These are phyloP conservation scores for Mycena crocata DNA, from an alignment of 768 basidiomycete species.

Conservation along the genomic window DNA sequence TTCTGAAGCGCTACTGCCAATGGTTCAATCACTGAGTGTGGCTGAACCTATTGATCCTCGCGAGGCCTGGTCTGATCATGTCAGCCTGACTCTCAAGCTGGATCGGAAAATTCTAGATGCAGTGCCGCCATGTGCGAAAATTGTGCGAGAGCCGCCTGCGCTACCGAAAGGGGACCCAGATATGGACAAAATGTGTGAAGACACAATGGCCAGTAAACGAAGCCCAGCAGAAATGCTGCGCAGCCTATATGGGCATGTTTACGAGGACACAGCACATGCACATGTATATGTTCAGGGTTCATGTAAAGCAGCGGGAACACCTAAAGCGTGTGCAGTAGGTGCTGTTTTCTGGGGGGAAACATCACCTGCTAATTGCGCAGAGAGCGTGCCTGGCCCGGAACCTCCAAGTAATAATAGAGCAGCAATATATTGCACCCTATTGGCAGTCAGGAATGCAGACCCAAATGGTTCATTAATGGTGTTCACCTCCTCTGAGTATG, in stretches of 20 bases:
- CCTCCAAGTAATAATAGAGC: neutral
- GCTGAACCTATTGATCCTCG: neutral
- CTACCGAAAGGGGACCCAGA: neutral
- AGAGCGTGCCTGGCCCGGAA: neutral
- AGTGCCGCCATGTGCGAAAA: neutral
- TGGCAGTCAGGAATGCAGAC: neutral
- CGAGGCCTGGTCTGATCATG: slow-evolving; percentile 19
- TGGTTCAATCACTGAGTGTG: neutral
- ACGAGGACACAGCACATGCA: neutral
- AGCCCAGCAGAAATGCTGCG: slow-evolving; percentile 3
- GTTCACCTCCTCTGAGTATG: neutral
- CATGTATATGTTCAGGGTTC: slow-evolving; percentile 1
- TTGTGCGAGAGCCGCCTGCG: neutral
- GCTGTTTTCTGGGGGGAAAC: slow-evolving; percentile 9
- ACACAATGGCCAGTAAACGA: neutral
- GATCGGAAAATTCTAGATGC: neutral
- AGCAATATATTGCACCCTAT: neutral
- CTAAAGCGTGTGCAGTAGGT: neutral
- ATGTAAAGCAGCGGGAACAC: neutral
- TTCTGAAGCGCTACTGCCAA: neutral
- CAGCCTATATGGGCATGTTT: neutral
- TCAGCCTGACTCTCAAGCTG: neutral
- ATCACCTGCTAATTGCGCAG: neutral
- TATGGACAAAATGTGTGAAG: neutral
- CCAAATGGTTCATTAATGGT: neutral